A percentile compares a stretch with the other conserved stretches of the same genome.
These are phyloP conservation scores for Chloris gayana DNA, from an alignment of 176 grass and related monocot species.

Conservation along the genomic window DNA sequence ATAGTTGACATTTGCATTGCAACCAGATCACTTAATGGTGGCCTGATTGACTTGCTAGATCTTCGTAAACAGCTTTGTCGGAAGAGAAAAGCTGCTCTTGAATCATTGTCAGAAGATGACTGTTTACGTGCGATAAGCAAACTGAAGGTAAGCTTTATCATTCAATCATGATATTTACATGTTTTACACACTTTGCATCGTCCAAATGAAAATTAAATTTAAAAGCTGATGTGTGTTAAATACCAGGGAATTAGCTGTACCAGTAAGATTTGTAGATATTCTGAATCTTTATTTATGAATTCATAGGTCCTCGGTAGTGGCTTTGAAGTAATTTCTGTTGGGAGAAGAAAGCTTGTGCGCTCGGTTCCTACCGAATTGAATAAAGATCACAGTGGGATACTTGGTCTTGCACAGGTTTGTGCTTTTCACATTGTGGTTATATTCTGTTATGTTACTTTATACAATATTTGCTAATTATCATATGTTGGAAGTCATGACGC, in stretches of 20 bases:
- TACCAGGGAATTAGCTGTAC: constrained; percentile 2
- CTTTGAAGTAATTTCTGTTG: constrained; percentile 97
- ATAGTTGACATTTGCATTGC: constrained; percentile 96
- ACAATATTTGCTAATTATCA: background rate
- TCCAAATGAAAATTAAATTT: background rate
- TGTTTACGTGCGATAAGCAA: constrained; percentile 97
- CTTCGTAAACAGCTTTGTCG: constrained; percentile 74
- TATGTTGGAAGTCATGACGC: background rate
- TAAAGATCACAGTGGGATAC: constrained; percentile 96
- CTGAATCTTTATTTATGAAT: constrained; percentile 37
- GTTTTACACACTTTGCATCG: background rate
- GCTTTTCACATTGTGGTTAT: constrained; percentile 6
- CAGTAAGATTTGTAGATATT: background rate
- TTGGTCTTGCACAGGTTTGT: constrained; percentile 95
- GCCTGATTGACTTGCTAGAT: constrained; percentile 87
- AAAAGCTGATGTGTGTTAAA: background rate
- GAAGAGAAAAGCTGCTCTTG: constrained; percentile 68
- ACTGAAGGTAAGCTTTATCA: constrained; percentile 64
- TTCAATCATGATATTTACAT: background rate
- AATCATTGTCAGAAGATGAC: constrained; percentile 86
- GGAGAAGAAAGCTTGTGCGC: constrained; percentile 83
- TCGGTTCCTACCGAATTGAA: constrained; percentile 96
- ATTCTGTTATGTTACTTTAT: background rate
- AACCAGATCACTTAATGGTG: constrained; percentile 86
- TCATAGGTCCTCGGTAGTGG: constrained; percentile 86